Evolutionary conservation across 495 filamentous ascomycete genomes (phyloP), one percentile per base, ranked within the genome.

Genomic region (Haplographium delicatum): DNA sequence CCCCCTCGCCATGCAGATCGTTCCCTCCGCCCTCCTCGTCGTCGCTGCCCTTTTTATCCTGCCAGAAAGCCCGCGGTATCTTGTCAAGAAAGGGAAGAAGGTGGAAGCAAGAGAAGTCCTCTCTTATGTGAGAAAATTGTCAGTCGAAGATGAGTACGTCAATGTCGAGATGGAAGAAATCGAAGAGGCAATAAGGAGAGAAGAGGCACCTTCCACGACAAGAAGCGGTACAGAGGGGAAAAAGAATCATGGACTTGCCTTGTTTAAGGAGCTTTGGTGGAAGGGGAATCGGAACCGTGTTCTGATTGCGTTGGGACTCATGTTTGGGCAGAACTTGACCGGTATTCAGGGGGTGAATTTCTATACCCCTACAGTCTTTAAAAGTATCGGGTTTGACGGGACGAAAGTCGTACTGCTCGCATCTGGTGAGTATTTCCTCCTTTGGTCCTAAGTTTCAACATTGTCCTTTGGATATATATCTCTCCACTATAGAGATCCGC

Each of bases 251-350:
- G n/a, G n/a, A n/a, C 6, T 44, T 43, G 80, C 81, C 7, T 82
- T 86, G 69, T 83, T 78, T 75, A 78, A 76, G 60, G 82, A 82
- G 3, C 83, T 86, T 69, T 64, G 72, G 45, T 72, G 80, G 19
- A 71, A 81, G 20, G 69, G 63, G 35, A 54, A 66, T 5, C 61
- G 61, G 23, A 72, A 69, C 68, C 77, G 81, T 18, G 75, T 86
- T 57, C 75, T 84, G 66, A 68, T 85, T 26, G 81, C 81, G 20
- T 74, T 74, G 53, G 73, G 78, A 68, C 76, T 84, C 20, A 83
- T 85, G 71, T 63, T 83, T 30, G 82, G 73, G 65, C 81, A 85
- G 60, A 85, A 85, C 44, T 59, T 76, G 3, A 75, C 72, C 3
- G 81, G 83, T 15, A 85, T 85, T 65, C 39, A 43, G 23, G 39